These are phyloP conservation scores for Coemansia sp. DNA, from an alignment of 192 early-diverging fungal species.

Conservation along the genomic window DNA sequence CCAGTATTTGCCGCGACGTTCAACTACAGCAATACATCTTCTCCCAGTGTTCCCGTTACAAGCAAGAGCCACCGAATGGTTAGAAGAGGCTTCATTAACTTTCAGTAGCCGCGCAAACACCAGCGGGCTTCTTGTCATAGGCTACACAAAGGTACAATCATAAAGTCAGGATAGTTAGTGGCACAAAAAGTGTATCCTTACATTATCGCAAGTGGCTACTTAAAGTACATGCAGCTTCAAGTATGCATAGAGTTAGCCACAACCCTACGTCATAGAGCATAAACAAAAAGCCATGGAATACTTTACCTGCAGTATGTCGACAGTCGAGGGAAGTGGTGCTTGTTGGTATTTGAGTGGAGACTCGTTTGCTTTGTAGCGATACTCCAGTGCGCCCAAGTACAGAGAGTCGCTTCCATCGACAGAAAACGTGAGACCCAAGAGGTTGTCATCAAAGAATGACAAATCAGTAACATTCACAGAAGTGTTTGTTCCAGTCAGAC, in stretches of 20 bases:
- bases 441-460: conserved; percentile 38
- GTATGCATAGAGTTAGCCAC: not conserved
- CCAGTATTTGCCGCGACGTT: conserved; percentile 38
- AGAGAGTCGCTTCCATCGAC: conserved; percentile 27
- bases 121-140: not conserved
- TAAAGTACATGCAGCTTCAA: conserved; percentile 1
- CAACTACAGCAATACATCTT: conserved; percentile 43
- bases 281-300: not conserved
- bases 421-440: conserved; percentile 32
- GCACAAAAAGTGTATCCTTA: not conserved
- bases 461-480: conserved; percentile 20
- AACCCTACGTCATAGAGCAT: conserved; percentile 6
- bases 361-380: conserved; percentile 1
- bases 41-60: conserved; percentile 38
- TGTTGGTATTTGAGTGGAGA: not conserved
- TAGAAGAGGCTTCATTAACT: conserved; percentile 19
- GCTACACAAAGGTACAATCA: not conserved
- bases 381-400: conserved; percentile 31
- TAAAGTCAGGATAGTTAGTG: not conserved
- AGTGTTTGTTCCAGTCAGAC: not conserved
- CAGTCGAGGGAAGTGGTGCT: not conserved
- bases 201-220: not conserved
- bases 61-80: conserved; percentile 12
- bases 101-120: conserved; percentile 22
- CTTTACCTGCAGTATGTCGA: not conserved